Conservation (phyloP, 179 eudicot genomes). For the Corrigiola litoralis region DNA sequence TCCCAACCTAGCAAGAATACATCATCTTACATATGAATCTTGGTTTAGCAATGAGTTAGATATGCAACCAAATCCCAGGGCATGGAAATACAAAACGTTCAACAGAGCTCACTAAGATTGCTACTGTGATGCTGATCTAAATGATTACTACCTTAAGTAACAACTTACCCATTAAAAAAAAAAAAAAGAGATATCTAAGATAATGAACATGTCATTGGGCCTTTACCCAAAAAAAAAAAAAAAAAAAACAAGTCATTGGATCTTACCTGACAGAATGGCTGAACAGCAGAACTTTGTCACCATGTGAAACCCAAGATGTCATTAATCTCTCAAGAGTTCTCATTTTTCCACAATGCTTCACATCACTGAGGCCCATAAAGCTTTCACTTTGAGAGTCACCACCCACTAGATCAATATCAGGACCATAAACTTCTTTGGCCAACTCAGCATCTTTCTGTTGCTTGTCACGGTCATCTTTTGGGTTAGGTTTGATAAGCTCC, state of each 20-base stretch:
- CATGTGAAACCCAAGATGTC: slow-evolving; percentile 71
- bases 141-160: not conserved
- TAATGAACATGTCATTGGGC: slow-evolving; percentile 5
- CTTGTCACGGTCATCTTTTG: slow-evolving; percentile 82
- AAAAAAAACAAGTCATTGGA: not conserved
- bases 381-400: slow-evolving; percentile 63
- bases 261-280: slow-evolving; percentile 88
- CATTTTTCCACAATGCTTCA: slow-evolving; percentile 93
- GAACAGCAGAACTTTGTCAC: slow-evolving; percentile 91
- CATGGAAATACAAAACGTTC: no score
- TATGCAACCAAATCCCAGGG: not conserved
- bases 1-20: no score
- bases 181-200: not conserved
- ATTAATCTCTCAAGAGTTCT: slow-evolving; percentile 78
- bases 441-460: slow-evolving; percentile 85
- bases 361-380: slow-evolving; percentile 93
- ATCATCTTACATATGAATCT: no score
- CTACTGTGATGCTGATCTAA: no score
- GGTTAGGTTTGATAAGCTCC: slow-evolving; percentile 95
- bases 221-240: no score
- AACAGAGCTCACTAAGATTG: not conserved
- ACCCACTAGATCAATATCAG: slow-evolving; percentile 75
- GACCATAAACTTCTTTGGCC: slow-evolving; percentile 72
- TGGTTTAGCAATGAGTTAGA: no score
- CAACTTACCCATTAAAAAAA: no score